A percentile compares a stretch with the other conserved stretches of the same genome.
phyloP scores from a whole-genome alignment of 2,329 filamentous ascomycete species.

The Hypocrella siamensis region DNA sequence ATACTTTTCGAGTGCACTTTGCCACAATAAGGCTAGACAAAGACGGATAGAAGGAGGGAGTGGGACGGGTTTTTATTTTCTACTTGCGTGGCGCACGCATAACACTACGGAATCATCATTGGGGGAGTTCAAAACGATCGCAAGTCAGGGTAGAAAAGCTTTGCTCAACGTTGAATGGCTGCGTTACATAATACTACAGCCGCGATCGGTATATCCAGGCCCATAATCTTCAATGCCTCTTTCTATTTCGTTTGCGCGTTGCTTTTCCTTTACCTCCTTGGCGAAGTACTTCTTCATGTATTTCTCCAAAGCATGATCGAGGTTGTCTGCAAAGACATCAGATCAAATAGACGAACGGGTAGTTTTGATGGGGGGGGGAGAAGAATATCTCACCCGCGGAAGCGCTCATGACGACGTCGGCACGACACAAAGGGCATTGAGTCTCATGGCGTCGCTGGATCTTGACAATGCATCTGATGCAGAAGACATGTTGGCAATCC shows the following conservation, averaged over 20 bases:
- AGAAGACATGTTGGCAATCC: constrained; percentile 63
- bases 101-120: too few relatives aligned
- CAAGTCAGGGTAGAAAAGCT: too few relatives aligned
- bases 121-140: too few relatives aligned
- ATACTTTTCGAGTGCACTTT: too few relatives aligned
- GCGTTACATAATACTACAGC: constrained; percentile 45
- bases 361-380: not conserved
- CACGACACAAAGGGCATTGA: constrained; percentile 62
- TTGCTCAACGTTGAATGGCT: too few relatives aligned
- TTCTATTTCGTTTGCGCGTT: constrained; percentile 57
- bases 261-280: constrained; percentile 50
- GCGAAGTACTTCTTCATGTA: constrained; percentile 67
- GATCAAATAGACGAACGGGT: not conserved
- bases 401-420: constrained; percentile 54
- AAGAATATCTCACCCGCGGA: constrained; percentile 37
- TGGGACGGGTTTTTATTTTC: too few relatives aligned
- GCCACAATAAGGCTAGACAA: too few relatives aligned
- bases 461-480: constrained; percentile 68
- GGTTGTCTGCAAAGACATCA: constrained; percentile 32
- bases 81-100: too few relatives aligned
- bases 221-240: constrained; percentile 61
- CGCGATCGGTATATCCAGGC: constrained; percentile 41
- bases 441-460: constrained; percentile 56
- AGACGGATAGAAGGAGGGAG: too few relatives aligned
- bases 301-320: constrained; percentile 51